Evolutionary conservation across 805 yeast species (phyloP).

Genomic region (Monosporozyma solicola): DNA sequence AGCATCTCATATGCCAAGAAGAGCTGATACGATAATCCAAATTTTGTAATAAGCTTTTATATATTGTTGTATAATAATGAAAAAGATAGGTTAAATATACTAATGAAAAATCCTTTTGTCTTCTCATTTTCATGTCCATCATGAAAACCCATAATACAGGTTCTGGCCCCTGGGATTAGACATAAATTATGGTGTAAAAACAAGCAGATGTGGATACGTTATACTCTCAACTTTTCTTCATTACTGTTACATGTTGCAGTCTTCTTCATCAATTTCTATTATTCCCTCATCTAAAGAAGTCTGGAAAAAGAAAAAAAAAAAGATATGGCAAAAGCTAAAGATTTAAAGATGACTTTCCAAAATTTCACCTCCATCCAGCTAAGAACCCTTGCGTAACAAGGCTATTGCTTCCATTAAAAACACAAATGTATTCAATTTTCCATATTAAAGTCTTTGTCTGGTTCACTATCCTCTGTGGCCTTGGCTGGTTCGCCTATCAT

Average conservation of each 20-base stretch:
- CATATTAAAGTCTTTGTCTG: constrained; percentile 7
- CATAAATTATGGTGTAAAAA: no score
- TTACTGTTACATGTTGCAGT: neutral
- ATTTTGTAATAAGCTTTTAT: neutral
- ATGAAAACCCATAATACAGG: no score
- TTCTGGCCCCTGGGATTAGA: no score
- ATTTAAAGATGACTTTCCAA: neutral
- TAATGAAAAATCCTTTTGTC: neutral
- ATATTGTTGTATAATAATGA: neutral
- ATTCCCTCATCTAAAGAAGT: neutral
- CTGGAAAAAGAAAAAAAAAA: neutral
- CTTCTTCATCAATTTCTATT: neutral
- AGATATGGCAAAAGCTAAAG: neutral
- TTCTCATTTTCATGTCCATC: no score
- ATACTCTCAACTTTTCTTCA: neutral
- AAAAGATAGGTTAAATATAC: neutral
- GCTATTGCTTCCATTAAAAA: neutral
- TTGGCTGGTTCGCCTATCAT: constrained; percentile 4
- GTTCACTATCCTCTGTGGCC: constrained; percentile 3
- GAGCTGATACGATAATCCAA: neutral
- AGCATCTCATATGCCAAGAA: constrained; percentile 55
- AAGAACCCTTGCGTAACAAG: neutral
- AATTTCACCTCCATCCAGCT: neutral
- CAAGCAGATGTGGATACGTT: neutral
- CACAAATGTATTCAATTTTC: neutral